Base-by-base conservation (phyloP, 2,329 filamentous ascomycete genomes). In the Calonectria pauciramosa region DNA sequence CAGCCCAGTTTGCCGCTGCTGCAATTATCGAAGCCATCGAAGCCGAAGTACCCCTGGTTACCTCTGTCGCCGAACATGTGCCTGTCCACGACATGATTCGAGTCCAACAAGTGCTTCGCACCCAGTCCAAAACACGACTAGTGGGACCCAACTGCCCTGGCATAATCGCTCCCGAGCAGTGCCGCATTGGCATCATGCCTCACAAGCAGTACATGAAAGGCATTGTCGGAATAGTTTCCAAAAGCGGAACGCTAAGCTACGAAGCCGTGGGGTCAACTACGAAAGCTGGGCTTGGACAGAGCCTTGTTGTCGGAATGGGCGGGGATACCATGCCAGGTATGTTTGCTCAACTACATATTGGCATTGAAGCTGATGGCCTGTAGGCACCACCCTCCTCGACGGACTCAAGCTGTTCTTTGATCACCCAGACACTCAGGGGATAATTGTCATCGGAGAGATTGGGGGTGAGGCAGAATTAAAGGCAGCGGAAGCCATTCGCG, bases 131-230 rank as follows among this genome's bases (percentile, higher is more conserved):
- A 78, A 94, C 93, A 0, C 88, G 94, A 8, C 88, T 96, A 0
- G 93, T 96, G 0, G 94, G 94, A 2, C 93, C 94, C 20, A 96
- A 96, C 82, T 94, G 93, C 26, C 94, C 94, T 0, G 94, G 94
- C 0, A 95, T 96, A 74, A 95, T 96, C 70, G 94, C 93, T 5
- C 93, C 94, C 0, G 90, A 92, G 28, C 93, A 92, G 3, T 96
- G 94, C 78, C 72, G 85, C 0, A 82, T 86, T 7, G 85, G 85
- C 2, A 86, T 86, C 54, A 86, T 86, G 85, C 85, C 85, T 0
- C 85, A 84, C 65, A 80, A 79, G 38, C 85, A 86, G 77, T 86
- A 86, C 30, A 74, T 65, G 1, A 90, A 91, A 0, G 94, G 94
- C 0, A 90, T 90, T 72, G 87, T 96, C 28, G 94, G 94, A 2